Conservation (phyloP, 257 asterid species). For the Anisodus tanguticus region DNA sequence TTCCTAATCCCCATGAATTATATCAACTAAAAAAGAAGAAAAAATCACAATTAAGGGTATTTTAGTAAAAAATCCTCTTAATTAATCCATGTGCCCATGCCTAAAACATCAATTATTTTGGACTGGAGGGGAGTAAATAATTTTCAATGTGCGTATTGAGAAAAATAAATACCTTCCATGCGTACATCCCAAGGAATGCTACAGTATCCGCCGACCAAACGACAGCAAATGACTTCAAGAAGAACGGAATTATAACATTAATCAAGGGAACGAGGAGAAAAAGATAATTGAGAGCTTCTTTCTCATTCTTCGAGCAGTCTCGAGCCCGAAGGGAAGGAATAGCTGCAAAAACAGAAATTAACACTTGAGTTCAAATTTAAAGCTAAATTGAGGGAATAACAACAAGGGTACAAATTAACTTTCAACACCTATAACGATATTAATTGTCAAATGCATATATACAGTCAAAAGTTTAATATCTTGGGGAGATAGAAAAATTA, state of each 20-base stretch:
- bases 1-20: too few species aligned
- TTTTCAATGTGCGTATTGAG: not conserved
- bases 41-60: too few species aligned
- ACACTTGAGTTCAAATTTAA: not conserved
- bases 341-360: conserved; percentile 54
- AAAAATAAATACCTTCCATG: conserved; percentile 79
- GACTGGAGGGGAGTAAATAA: too few species aligned
- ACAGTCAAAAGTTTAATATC: not conserved
- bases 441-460: not conserved
- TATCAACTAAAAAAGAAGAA: too few species aligned
- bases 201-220: conserved; percentile 91
- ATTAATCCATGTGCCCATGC: too few species aligned
- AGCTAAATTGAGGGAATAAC: conserved; percentile 1
- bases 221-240: conserved; percentile 90
- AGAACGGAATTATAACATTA: conserved; percentile 79
- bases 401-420: not conserved
- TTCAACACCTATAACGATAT: not conserved
- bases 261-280: conserved; percentile 78
- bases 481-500: not conserved
- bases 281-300: conserved; percentile 93
- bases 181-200: conserved; percentile 87
- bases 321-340: conserved; percentile 96
- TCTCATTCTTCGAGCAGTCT: conserved; percentile 95
- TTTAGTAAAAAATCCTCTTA: too few species aligned
- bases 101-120: too few species aligned